phyloP scores from a whole-genome alignment of 441 rosid species.

The Arabidopsis lyrata region DNA sequence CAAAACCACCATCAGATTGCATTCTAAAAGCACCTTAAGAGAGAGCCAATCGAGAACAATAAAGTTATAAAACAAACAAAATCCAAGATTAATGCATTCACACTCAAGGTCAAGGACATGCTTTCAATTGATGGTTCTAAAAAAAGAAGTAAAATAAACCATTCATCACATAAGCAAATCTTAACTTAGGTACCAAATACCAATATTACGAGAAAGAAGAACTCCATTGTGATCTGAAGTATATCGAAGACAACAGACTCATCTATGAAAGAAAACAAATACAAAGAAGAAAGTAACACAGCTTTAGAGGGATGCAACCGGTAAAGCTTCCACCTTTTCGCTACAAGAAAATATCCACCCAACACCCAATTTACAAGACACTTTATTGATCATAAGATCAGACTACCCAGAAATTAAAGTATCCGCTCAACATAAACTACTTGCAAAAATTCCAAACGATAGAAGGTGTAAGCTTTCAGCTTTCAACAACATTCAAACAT shows the following conservation, averaged over 20 bases:
- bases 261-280: not conserved
- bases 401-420: not conserved
- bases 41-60: not conserved
- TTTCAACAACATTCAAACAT: constrained; percentile 16
- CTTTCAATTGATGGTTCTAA: not conserved
- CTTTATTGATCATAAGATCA: not conserved
- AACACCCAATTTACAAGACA: constrained; percentile 8
- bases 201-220: constrained; percentile 19
- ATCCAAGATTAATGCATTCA: constrained; percentile 12
- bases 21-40: constrained; percentile 7
- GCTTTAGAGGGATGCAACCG: constrained; percentile 5
- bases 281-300: constrained; percentile 13
- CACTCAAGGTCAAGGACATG: constrained; percentile 5
- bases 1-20: constrained; percentile 35
- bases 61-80: not conserved
- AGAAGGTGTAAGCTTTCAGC: constrained; percentile 27
- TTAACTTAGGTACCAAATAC: constrained; percentile 1
- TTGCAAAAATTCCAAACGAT: not conserved
- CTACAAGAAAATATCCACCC: constrained; percentile 5
- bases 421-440: not conserved
- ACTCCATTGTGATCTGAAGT: not conserved
- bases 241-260: not conserved
- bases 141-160: not conserved
- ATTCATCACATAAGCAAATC: not conserved
- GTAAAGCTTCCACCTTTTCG: constrained; percentile 31